Conservation (phyloP, 176 grass and related monocot species). For the Ensete glaucum region DNA sequence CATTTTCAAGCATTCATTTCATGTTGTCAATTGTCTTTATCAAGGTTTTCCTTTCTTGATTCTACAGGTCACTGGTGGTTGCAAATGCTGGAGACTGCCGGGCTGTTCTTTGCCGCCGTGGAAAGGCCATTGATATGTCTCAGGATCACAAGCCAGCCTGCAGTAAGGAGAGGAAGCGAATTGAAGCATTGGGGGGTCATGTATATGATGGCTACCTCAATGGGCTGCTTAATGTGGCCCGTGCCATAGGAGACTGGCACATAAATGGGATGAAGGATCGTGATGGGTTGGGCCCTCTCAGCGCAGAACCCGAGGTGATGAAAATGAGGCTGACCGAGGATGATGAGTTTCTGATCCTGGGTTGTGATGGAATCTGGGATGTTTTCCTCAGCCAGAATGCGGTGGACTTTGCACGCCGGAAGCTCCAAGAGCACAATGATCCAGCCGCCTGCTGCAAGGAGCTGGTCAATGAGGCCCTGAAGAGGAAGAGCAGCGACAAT, state of each 20-base stretch:
- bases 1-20: too few species aligned
- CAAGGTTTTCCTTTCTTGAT: constrained; percentile 7
- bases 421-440: constrained; percentile 81
- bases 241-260: constrained; percentile 88
- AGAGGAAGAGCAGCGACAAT: constrained; percentile 78
- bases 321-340: constrained; percentile 56
- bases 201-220: constrained; percentile 79
- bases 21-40: neutral
- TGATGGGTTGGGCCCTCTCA: constrained; percentile 51
- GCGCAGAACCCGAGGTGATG: constrained; percentile 78
- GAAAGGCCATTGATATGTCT: constrained; percentile 78
- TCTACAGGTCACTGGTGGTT: constrained; percentile 68
- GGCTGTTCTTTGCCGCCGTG: constrained; percentile 76
- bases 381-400: constrained; percentile 91
- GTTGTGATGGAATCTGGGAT: constrained; percentile 95
- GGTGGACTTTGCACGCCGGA: constrained; percentile 76
- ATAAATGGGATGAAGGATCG: constrained; percentile 74
- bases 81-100: constrained; percentile 92
- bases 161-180: constrained; percentile 50
- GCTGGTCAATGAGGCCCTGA: constrained; percentile 72
- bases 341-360: constrained; percentile 84
- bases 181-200: constrained; percentile 68
- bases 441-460: constrained; percentile 69
- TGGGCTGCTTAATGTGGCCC: constrained; percentile 64
- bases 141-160: constrained; percentile 77